Base-by-base conservation (phyloP, 2,329 filamentous ascomycete species). In the Ceratocystis alfenasii region DNA sequence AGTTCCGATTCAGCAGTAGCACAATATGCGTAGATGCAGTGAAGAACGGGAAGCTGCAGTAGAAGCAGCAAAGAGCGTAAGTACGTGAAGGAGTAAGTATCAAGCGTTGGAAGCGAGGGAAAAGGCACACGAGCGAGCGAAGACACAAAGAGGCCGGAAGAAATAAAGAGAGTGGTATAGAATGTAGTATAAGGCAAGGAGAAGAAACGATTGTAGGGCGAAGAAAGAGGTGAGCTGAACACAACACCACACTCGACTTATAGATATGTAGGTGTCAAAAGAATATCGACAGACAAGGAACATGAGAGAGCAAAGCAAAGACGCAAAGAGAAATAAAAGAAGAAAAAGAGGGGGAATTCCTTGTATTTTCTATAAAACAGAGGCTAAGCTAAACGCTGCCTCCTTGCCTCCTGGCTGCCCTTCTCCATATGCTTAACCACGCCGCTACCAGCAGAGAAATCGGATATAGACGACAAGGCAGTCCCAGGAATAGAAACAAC, bases 11-110 rank as follows among this genome's bases (percentile, higher is more conserved):
- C 36, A 48, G 33, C 55, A 36, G 57, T 41, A 25, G 6, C 48
- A 53, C 48, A 53, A 15, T 53, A 53, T 53, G 48, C 50, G 28
- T n/a, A 25, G 62, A 48, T 5, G n/a, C 41, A 28, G 41, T 63
- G 22, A 48, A 45, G 61, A 36, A 50, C 61, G 36, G 44, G 22
- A 28, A 48, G 61, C 44, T 1, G 61, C 44, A 45, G 41, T 7
- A 33, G 44, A 63, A 46, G 61, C 36, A 63, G 36, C 17, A 62
- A 17, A 62, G 44, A 15, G 60, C 15, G 28, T 45, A 59, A 45
- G 36, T 33, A 33, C 70, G 48, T 69, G 69, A 68, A 66, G 70
- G 30, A 69, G 69, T 55, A 66, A 48, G 46, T n/a, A 65, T n/a
- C 65, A 66, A 68, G 8, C 30, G 44, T 36, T 30, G 15, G 25